Evolutionary conservation across 2,329 filamentous ascomycete genomes (phyloP).

Genomic region (Westerdykella sp.): DNA sequence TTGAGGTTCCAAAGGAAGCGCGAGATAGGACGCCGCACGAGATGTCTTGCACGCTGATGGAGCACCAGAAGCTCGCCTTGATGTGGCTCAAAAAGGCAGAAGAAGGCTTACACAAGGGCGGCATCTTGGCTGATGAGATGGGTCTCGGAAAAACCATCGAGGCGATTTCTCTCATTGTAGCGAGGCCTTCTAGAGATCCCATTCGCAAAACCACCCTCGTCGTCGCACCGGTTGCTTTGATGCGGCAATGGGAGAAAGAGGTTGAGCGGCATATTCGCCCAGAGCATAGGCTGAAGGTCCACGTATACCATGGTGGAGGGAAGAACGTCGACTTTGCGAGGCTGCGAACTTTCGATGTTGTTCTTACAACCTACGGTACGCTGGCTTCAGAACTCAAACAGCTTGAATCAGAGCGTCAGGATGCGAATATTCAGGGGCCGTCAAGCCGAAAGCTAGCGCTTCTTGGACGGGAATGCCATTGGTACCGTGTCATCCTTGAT

Average conservation of each 20-base stretch:
- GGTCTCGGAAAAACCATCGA: conserved; percentile 81
- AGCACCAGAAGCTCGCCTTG: conserved; percentile 73
- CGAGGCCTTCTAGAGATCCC: conserved; percentile 55
- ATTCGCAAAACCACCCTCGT: conserved; percentile 70
- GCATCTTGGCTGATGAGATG: conserved; percentile 70
- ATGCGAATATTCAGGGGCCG: conserved; percentile 11
- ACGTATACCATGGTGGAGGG: conserved; percentile 58
- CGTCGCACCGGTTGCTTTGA: conserved; percentile 69
- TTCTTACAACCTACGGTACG: conserved; percentile 73
- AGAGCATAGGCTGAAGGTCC: conserved; percentile 55
- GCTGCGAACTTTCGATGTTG: conserved; percentile 63
- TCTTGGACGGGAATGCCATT: conserved; percentile 54
- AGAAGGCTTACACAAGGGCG: conserved; percentile 58
- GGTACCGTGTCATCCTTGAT: conserved; percentile 63
- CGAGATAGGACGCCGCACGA: conserved; percentile 53
- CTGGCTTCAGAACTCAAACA: conserved; percentile 62
- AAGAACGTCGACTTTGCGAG: conserved; percentile 53
- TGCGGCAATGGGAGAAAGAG: conserved; percentile 80
- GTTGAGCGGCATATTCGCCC: conserved; percentile 63
- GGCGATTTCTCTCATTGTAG: conserved; percentile 68
- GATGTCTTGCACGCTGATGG: conserved; percentile 64
- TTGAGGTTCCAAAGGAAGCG: no score
- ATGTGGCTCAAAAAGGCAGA: conserved; percentile 73
- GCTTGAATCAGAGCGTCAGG: conserved; percentile 18
- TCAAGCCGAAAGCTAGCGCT: conserved; percentile 34